A percentile compares a stretch with the other conserved stretches of the same genome.
Conservation (phyloP, 1,139 yeast species). For the Magnusiomyces tetraspermus region DNA sequence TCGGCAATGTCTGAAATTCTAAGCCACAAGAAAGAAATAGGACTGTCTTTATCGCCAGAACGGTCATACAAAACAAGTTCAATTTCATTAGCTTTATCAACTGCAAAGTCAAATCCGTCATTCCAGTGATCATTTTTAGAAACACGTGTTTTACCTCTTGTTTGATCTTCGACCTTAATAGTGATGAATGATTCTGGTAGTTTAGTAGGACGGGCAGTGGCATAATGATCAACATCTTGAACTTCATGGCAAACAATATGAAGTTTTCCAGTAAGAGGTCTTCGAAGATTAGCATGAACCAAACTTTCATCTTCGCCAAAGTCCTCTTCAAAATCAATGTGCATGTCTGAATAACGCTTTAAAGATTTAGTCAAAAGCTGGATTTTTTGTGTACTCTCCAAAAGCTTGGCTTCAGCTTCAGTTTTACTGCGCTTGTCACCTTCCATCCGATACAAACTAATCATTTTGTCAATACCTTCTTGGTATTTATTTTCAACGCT, state of each 20-base stretch:
- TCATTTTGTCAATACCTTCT: slow-evolving; percentile 84
- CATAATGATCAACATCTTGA: slow-evolving; percentile 86
- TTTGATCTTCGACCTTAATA: slow-evolving; percentile 79
- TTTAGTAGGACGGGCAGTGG: slow-evolving; percentile 67
- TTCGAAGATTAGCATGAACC: slow-evolving; percentile 58
- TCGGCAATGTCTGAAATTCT: slow-evolving; percentile 84
- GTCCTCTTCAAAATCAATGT: slow-evolving; percentile 56
- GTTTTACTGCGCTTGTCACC: slow-evolving; percentile 80
- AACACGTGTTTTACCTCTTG: slow-evolving; percentile 63
- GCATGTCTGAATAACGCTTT: slow-evolving; percentile 83
- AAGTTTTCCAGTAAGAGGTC: slow-evolving; percentile 74
- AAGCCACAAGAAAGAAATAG: slow-evolving; percentile 93
- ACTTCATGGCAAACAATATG: slow-evolving; percentile 63
- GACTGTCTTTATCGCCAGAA: slow-evolving; percentile 54
- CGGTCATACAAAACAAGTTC: slow-evolving; percentile 83
- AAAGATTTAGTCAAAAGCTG: slow-evolving; percentile 74
- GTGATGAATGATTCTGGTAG: slow-evolving; percentile 72
- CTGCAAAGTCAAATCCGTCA: slow-evolving; percentile 70
- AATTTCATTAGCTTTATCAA: slow-evolving; percentile 85
- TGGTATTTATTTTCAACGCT: slow-evolving; percentile 90
- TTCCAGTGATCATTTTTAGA: slow-evolving; percentile 76
- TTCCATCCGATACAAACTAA: slow-evolving; percentile 75
- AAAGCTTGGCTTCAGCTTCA: slow-evolving; percentile 80
- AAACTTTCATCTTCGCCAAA: slow-evolving; percentile 40
- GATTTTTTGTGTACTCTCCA: slow-evolving; percentile 78